A percentile compares a stretch with the other conserved stretches of the same genome.
Conservation (phyloP, 495 filamentous ascomycete species). For the Amniculicola lignicola region DNA sequence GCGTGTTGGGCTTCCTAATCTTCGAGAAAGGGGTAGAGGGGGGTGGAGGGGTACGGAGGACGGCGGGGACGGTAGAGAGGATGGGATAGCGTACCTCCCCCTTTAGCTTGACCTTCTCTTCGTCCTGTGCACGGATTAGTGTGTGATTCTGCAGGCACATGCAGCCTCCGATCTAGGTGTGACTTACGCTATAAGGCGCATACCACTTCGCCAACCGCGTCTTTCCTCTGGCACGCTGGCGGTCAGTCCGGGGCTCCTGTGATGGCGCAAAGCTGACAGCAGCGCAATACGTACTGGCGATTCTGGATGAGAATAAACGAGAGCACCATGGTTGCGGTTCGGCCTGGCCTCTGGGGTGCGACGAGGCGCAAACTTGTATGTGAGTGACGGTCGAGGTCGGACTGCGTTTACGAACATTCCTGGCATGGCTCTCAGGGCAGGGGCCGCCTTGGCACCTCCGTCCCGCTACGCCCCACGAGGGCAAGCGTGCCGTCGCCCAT, state of each 20-base stretch:
- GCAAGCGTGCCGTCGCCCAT: not conserved
- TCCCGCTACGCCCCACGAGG: not conserved
- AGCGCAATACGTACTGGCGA: constrained; percentile 30
- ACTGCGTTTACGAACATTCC: constrained; percentile 11
- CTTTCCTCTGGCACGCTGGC: constrained; percentile 69
- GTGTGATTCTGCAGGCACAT: constrained; percentile 7
- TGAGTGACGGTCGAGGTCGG: constrained; percentile 6
- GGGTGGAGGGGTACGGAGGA: not conserved
- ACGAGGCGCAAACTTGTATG: constrained; percentile 3
- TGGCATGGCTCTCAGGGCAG: not conserved
- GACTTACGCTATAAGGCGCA: constrained; percentile 78
- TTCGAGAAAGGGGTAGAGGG: not conserved
- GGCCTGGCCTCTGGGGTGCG: not conserved
- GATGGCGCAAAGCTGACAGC: constrained; percentile 5
- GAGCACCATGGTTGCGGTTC: constrained; percentile 29
- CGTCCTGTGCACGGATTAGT: constrained; percentile 54
- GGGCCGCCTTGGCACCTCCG: not conserved
- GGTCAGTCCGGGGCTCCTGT: constrained; percentile 1
- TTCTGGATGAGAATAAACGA: constrained; percentile 37
- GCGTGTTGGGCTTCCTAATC: not conserved
- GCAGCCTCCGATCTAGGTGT: constrained; percentile 6
- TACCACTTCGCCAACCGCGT: constrained; percentile 99
- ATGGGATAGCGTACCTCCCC: constrained; percentile 38
- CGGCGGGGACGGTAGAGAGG: not conserved
- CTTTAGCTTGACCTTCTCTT: constrained; percentile 94